Evolutionary conservation across 495 filamentous ascomycete species (phyloP), one percentile per base, ranked within the genome.

Genomic region (Pyronema omphalodes): DNA sequence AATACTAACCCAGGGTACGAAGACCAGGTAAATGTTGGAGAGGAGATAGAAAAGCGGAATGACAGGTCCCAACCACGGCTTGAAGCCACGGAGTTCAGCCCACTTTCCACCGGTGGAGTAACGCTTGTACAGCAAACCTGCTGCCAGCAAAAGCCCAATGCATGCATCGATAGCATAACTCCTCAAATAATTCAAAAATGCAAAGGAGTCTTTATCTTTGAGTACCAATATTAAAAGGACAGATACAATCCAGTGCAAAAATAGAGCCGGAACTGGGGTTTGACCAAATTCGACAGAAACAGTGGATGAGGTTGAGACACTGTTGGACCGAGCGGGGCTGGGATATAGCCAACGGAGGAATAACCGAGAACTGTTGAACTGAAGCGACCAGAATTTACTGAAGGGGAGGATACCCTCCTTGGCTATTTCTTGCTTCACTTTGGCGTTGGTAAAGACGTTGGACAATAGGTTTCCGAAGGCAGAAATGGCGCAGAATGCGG

Each of bases 361-460:
- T 40, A 68, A 70, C 5, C 67, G 66, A 23, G 58, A 66, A 35
- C 56, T 57, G 35, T 67, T 68, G 23, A 29, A 29, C 5, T 14
- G 60, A 57, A 23, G 69, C 71, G 50, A 76, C 23, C 23, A 71
- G 54, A 74, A 67, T 12, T 62, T 62, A 3, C 71, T 68, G 23
- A 61, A 72, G 0, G 76, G 75, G 3, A 78, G 58, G 41, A 75
- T 63, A 4, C 73, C 73, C 54, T 74, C 70, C 57, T 74, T 76
- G 19, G 71, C 73, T 35, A 75, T 74, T 44, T 75, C 73, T 56
- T 74, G 72, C 58, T 74, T 77, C 46, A 76, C 71, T 62, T 70
- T 35, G 6, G 73, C 58, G 34, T 74, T 63, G 29, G 74, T 72
- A 52, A 73, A 71, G 15, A 77, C 77, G 54, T 71, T 67, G 5